Evolutionary conservation across 306 rosid species (phyloP), one percentile per base, ranked within the genome.

Genomic region (Vigna unguiculata): DNA sequence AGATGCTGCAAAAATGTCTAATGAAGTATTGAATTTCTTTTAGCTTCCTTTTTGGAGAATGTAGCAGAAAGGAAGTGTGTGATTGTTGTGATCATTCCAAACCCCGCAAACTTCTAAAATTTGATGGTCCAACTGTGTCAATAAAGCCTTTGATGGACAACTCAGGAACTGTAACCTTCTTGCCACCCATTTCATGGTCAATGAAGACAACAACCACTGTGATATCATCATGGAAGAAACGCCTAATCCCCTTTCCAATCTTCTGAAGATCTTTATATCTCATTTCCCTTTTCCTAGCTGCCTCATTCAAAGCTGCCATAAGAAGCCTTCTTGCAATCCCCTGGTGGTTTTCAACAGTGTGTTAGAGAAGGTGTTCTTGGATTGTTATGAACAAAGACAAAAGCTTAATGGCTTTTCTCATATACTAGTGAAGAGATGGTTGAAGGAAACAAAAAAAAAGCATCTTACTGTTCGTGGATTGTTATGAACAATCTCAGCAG

Each of bases 161-260:
- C 69, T 91, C 93, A 2, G 98, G 97, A 24, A 81, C 86, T 5
- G 83, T 20, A 21, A 60, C 75, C 5, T 81, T 83, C 83, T 77
- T 82, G 71, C 80, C 78, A 57, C 80, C 80, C 78, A 85, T 76
- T 32, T 88, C 93, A 15, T 91, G 88, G 89, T 93, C 98, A 1
- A 90, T 69, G 85, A 88, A 93, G 80, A 90, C 77, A 34, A 93
- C 97, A 24, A 90, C 87, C 40, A 93, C 87, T 0, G 98, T 88
- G 48, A 93, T 91, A 80, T 93, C 98, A 38, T 93, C 97, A 4
- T 93, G 98, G 72, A 85, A 84, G 74, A 55, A 81, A 70, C 98
- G 90, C 75, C 98, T 83, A 24, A 80, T 63, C 36, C 96, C 92
- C 82, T 82, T 87, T 79, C 85, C 91, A 70, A 88, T 86, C 78